phyloP scores from a whole-genome alignment of 148 eudicot genomes.

The Limonium bicolor region DNA sequence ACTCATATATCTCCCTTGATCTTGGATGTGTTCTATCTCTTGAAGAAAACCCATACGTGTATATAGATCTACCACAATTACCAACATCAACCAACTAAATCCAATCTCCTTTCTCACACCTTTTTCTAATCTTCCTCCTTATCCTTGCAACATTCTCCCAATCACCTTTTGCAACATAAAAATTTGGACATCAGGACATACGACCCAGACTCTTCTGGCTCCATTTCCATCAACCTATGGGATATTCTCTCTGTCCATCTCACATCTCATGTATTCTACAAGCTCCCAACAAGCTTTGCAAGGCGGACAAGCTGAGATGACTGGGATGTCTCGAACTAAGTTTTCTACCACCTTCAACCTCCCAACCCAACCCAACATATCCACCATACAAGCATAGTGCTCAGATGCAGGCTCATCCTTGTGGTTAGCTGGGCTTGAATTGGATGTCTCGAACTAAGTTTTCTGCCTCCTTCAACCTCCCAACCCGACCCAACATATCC shows the following conservation, averaged over 20 bases:
- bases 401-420: too few relatives aligned
- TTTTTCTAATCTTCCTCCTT: slow-evolving; percentile 50
- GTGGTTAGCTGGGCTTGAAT: too few relatives aligned
- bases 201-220: slow-evolving; percentile 64
- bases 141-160: slow-evolving; percentile 72
- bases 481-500: slow-evolving; percentile 82
- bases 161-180: slow-evolving; percentile 73
- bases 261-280: slow-evolving; percentile 54
- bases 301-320: slow-evolving; percentile 48
- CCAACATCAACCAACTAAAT: slow-evolving; percentile 86
- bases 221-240: slow-evolving; percentile 42
- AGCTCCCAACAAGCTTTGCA: slow-evolving; percentile 84
- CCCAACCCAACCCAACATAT: slow-evolving; percentile 82
- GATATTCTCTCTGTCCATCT: slow-evolving; percentile 42
- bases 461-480: slow-evolving; percentile 80
- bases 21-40: slow-evolving; percentile 63
- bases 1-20: slow-evolving; percentile 40
- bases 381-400: slow-evolving; percentile 84
- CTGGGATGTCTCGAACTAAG: slow-evolving; percentile 40
- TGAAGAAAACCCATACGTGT: slow-evolving; percentile 56
- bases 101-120: slow-evolving; percentile 73
- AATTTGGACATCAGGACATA: slow-evolving; percentile 74
- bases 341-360: slow-evolving; percentile 75
- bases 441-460: too few relatives aligned
- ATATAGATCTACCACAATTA: slow-evolving; percentile 21